A percentile compares a stretch with the other conserved stretches of the same genome.
Evolutionary conservation across 441 rosid species (phyloP).

Genomic region (Gossypium trilobum): DNA sequence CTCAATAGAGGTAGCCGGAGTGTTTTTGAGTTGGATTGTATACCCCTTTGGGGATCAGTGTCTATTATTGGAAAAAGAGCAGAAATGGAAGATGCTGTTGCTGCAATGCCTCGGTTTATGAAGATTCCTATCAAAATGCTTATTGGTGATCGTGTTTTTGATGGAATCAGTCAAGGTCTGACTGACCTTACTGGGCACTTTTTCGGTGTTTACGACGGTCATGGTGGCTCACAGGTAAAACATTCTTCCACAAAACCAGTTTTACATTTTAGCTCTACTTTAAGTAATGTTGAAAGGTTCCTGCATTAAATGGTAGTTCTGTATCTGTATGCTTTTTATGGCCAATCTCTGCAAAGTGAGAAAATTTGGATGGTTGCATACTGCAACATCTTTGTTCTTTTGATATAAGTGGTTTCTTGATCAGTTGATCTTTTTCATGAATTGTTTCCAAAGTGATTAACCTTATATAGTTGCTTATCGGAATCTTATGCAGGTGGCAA

Average conservation of each 20-base stretch:
- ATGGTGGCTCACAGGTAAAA: slow-evolving; percentile 83
- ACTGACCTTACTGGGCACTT: slow-evolving; percentile 62
- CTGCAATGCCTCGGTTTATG: slow-evolving; percentile 48
- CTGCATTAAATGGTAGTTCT: background rate
- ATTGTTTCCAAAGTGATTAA: slow-evolving; percentile 21
- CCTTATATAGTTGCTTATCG: slow-evolving; percentile 25
- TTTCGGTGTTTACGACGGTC: slow-evolving; percentile 89
- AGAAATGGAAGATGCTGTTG: slow-evolving; percentile 81
- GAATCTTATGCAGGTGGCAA: slow-evolving; percentile 59
- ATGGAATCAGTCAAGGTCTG: slow-evolving; percentile 54
- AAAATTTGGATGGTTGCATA: background rate
- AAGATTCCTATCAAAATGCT: slow-evolving; percentile 77
- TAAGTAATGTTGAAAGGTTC: background rate
- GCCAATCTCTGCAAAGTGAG: background rate
- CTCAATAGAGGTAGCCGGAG: slow-evolving; percentile 37
- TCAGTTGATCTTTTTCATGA: background rate
- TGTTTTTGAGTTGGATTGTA: slow-evolving; percentile 66
- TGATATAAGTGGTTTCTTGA: background rate
- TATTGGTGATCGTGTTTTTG: slow-evolving; percentile 40
- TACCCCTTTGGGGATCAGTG: slow-evolving; percentile 78
- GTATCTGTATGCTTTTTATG: background rate
- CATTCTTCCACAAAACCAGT: slow-evolving; percentile 4
- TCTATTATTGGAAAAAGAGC: slow-evolving; percentile 65
- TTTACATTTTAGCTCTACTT: background rate
- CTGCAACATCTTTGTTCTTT: background rate